phyloP scores from a whole-genome alignment of 768 basidiomycete genomes.

The Pleurotus citrinopileatus region DNA sequence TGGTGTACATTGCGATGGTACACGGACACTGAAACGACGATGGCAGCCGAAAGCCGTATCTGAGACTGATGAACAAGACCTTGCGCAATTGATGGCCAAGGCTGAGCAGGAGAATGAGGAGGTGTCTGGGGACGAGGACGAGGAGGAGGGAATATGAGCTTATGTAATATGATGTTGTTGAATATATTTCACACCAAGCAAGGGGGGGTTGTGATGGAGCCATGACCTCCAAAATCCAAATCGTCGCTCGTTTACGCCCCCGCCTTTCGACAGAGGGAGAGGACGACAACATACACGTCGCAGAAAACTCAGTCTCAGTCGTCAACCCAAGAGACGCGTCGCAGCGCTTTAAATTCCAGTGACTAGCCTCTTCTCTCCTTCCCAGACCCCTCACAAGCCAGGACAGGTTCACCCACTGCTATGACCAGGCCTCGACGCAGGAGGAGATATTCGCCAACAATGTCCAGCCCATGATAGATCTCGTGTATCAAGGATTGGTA shows the following conservation, averaged over 20 bases:
- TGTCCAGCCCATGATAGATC: conserved; percentile 74
- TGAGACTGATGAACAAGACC: conserved; percentile 95
- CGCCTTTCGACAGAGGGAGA: conserved; percentile 57
- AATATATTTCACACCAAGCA: no score
- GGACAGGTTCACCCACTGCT: conserved; percentile 69
- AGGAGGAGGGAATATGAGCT: no score
- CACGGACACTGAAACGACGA: no score
- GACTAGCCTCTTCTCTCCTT: conserved; percentile 20
- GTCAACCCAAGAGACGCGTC: conserved; percentile 66
- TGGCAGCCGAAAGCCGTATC: conserved; percentile 97
- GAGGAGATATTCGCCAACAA: conserved; percentile 76
- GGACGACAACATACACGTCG: conserved; percentile 57
- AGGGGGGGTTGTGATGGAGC: no score
- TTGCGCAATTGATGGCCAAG: conserved; percentile 96
- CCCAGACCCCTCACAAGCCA: background rate
- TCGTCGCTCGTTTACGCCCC: conserved; percentile 70
- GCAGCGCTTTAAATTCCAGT: conserved; percentile 82
- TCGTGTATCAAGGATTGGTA: conserved; percentile 75
- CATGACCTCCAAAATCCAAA: conserved; percentile 57
- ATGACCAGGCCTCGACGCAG: conserved; percentile 67
- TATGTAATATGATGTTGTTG: no score
- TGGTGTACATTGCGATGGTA: no score
- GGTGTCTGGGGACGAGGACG: conserved; percentile 92
- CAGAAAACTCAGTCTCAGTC: conserved; percentile 54
- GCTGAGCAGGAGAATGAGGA: conserved; percentile 93